Percentiles rank a stretch among this genome's conserved stretches.
Evolutionary conservation across 768 basidiomycete genomes (phyloP).

Genomic region (Boletus pseudo-olivaceus): DNA sequence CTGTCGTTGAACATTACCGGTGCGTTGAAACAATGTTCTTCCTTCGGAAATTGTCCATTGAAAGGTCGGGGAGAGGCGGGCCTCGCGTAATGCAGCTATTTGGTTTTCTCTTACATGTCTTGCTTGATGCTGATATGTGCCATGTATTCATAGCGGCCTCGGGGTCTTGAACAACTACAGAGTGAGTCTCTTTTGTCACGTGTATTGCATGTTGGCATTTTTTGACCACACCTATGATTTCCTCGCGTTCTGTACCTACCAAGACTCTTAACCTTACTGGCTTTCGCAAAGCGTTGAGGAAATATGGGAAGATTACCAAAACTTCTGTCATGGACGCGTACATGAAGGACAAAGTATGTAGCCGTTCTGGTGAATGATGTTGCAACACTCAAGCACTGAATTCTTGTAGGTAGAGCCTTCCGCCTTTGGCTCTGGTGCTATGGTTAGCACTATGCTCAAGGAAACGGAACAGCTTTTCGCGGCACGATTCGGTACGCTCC

Average conservation of each 20-base stretch:
- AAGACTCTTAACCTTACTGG: slow-evolving; percentile 87
- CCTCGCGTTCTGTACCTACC: neutral
- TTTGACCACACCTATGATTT: neutral
- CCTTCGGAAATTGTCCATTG: neutral
- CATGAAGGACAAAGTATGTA: slow-evolving; percentile 68
- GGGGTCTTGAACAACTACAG: slow-evolving; percentile 89
- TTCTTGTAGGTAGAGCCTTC: slow-evolving; percentile 58
- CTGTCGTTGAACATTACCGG: slow-evolving; percentile 82
- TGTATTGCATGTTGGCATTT: neutral
- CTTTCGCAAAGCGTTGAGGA: slow-evolving; percentile 82
- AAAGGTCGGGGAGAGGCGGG: neutral
- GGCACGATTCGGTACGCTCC: slow-evolving; percentile 64
- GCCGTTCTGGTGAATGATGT: neutral
- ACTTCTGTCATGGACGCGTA: slow-evolving; percentile 73
- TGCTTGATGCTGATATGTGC: slow-evolving; percentile 9
- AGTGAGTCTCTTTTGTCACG: slow-evolving; percentile 37
- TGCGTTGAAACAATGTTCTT: slow-evolving; percentile 23
- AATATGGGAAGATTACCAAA: slow-evolving; percentile 78
- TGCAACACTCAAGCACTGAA: neutral
- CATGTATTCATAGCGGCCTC: slow-evolving; percentile 49
- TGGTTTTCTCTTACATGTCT: neutral
- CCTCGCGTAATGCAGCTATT: neutral
- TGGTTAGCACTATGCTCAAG: slow-evolving; percentile 63
- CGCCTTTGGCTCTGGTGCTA: slow-evolving; percentile 60
- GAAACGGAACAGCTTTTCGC: slow-evolving; percentile 80